Evolutionary conservation across 106 monocot genomes (phyloP).

Genomic region (Phalaenopsis equestris): DNA sequence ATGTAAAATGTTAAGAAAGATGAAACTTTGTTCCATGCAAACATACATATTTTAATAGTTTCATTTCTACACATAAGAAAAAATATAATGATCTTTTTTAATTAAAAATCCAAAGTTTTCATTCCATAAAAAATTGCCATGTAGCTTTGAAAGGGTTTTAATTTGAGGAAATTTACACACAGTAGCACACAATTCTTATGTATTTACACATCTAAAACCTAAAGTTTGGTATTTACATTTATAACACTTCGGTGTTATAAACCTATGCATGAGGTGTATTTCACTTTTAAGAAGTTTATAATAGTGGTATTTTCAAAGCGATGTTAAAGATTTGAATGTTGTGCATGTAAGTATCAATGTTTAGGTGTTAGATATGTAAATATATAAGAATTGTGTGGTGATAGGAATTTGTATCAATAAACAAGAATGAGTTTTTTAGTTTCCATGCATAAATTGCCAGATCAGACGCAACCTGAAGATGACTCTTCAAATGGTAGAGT

Average conservation of each 20-base stretch:
- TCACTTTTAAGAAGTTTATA: no score
- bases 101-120: background rate
- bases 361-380: no score
- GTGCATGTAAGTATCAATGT: no score
- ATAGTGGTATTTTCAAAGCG: no score
- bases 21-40: background rate
- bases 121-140: background rate
- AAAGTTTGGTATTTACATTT: no score
- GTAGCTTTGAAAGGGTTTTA: background rate
- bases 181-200: no score
- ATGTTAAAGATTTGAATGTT: no score
- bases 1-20: slow-evolving; percentile 5
- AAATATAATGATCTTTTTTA: background rate
- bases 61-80: background rate
- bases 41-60: background rate
- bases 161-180: no score
- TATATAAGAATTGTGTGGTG: background rate
- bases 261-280: no score
- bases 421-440: background rate
- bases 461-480: slow-evolving; percentile 7
- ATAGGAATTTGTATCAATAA: background rate
- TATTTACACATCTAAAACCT: no score
- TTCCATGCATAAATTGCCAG: background rate
- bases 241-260: no score
- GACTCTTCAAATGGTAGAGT: slow-evolving; percentile 11